phyloP scores from a whole-genome alignment of 139 green algal species.

The Nannochloris sp. region DNA sequence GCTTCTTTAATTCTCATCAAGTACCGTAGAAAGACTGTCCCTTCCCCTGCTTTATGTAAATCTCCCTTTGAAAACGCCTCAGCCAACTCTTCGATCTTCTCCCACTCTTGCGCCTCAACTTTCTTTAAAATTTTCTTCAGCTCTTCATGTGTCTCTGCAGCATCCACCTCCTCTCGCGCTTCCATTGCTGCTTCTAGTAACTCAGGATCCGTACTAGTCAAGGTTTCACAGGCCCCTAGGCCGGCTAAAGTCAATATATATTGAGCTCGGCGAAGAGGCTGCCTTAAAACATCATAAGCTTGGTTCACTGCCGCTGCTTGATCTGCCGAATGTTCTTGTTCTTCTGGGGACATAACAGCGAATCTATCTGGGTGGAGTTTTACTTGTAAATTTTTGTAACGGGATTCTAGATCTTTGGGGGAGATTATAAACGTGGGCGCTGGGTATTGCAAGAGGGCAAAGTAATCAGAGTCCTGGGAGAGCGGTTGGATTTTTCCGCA shows the following conservation, averaged over 20 bases:
- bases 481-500: neutral
- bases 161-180: conserved; percentile 56
- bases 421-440: conserved; percentile 46
- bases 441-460: conserved; percentile 11
- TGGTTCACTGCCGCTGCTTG: conserved; percentile 54
- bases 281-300: conserved; percentile 52
- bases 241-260: conserved; percentile 51
- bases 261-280: conserved; percentile 47
- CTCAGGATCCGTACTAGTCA: conserved; percentile 48
- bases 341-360: conserved; percentile 17
- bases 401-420: conserved; percentile 35
- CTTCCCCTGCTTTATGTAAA: conserved; percentile 14
- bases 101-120: conserved; percentile 12
- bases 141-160: conserved; percentile 6
- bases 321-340: conserved; percentile 44
- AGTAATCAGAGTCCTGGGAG: neutral
- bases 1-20: conserved; percentile 46
- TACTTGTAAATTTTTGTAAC: conserved; percentile 57
- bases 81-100: conserved; percentile 19
- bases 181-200: conserved; percentile 72
- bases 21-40: conserved; percentile 51
- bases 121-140: conserved; percentile 35
- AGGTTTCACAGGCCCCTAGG: conserved; percentile 25
- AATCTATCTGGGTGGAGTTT: conserved; percentile 62
- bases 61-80: conserved; percentile 32